phyloP scores from a whole-genome alignment of 352 stramenopile genomes.

The Globisporangium cystogenes region DNA sequence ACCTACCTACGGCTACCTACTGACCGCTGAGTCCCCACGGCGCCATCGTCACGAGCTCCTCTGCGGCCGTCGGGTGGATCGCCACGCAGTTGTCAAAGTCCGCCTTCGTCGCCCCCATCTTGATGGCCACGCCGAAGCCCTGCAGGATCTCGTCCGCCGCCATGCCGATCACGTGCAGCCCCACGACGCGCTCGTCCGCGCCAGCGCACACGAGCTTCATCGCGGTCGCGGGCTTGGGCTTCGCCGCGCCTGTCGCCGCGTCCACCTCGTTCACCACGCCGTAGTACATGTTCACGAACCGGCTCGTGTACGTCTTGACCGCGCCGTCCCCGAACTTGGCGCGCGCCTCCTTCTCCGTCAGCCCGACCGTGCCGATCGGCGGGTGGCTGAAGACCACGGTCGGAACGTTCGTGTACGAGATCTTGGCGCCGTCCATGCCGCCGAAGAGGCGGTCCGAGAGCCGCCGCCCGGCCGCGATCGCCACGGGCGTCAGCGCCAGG shows the following conservation, averaged over 20 bases:
- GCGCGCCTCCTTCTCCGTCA: slow-evolving; percentile 90
- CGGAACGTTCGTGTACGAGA: slow-evolving; percentile 91
- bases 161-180: slow-evolving; percentile 95
- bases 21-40: slow-evolving; percentile 64
- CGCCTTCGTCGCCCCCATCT: slow-evolving; percentile 97
- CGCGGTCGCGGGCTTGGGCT: slow-evolving; percentile 89
- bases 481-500: slow-evolving; percentile 76
- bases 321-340: slow-evolving; percentile 86
- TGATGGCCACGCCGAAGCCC: slow-evolving; percentile 98
- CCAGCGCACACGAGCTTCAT: slow-evolving; percentile 95
- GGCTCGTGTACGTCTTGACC: slow-evolving; percentile 91
- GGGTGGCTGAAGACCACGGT: slow-evolving; percentile 96
- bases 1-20: too few species aligned
- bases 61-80: slow-evolving; percentile 95
- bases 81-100: slow-evolving; percentile 96
- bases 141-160: slow-evolving; percentile 98
- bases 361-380: slow-evolving; percentile 92
- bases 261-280: slow-evolving; percentile 76
- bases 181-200: slow-evolving; percentile 92
- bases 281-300: slow-evolving; percentile 97
- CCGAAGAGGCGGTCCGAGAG: slow-evolving; percentile 89
- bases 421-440: slow-evolving; percentile 37
- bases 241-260: slow-evolving; percentile 18
- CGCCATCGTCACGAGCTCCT: slow-evolving; percentile 97
- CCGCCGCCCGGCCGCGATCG: slow-evolving; percentile 75